Conservation (phyloP, 208 protist genomes). For the Herpetomonas tarakana region DNA sequence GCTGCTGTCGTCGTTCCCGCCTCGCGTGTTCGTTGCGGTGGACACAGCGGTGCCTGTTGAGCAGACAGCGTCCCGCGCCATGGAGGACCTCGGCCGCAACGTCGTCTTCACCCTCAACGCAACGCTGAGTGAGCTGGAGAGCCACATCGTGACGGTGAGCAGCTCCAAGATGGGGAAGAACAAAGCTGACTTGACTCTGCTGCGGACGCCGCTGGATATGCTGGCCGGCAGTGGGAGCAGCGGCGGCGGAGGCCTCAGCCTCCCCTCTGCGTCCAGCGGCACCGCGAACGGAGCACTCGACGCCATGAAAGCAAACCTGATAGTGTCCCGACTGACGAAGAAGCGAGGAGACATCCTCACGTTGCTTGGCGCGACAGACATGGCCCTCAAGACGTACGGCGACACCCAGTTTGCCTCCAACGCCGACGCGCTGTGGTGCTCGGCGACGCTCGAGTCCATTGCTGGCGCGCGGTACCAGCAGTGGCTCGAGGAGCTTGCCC, state of each 20-base stretch:
- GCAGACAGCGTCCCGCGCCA: slow-evolving; percentile 25
- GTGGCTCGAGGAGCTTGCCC: slow-evolving; percentile 28
- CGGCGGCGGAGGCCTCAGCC: neutral
- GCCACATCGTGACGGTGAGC: neutral
- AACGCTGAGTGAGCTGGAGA: neutral
- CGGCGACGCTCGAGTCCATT: slow-evolving; percentile 76
- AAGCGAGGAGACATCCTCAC: slow-evolving; percentile 66
- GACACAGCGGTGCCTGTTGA: slow-evolving; percentile 22
- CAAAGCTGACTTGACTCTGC: neutral
- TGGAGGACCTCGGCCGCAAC: slow-evolving; percentile 24
- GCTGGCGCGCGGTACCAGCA: slow-evolving; percentile 74
- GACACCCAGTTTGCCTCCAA: slow-evolving; percentile 59
- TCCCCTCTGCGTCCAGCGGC: no score
- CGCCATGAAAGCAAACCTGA: neutral
- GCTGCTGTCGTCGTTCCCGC: neutral
- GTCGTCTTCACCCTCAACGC: neutral
- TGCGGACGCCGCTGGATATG: neutral
- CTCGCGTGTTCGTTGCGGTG: slow-evolving; percentile 20
- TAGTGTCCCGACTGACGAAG: slow-evolving; percentile 38
- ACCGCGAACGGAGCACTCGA: neutral
- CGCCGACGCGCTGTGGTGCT: slow-evolving; percentile 65
- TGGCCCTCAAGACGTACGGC: slow-evolving; percentile 49
- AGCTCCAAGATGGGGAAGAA: neutral
- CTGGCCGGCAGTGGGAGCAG: neutral
- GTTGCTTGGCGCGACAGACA: slow-evolving; percentile 55